Base-by-base conservation (phyloP, 768 basidiomycete genomes). In the Pisolithus albus region DNA sequence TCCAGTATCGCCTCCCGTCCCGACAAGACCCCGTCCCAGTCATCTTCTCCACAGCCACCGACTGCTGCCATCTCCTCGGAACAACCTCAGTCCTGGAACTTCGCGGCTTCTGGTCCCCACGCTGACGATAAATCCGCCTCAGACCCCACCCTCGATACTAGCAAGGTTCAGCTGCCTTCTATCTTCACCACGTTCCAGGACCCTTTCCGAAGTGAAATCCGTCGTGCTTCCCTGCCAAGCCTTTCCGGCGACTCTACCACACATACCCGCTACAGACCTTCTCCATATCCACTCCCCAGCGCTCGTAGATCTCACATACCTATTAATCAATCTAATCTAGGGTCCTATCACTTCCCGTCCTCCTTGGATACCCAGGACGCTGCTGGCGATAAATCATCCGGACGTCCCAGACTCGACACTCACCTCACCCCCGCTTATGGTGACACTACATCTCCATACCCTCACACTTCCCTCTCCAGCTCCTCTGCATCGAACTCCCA, bases 111-210 rank as follows among this genome's bases (percentile, higher is more conserved):
- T 18, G 26, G 44, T 28, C 45, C 46, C 8, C 51, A 40, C 4
- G 46, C 61, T 32, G 65, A 70, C 4, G 70, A 76, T 54, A 75
- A 75, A 48, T 61, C 72, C 34, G 65, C 72, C 50, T 60, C 64
- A 50, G 76, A 77, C 52, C 52, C 72, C n/a, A 56, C 63, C 32
- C 61, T 61, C 61, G 76, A 77, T 51, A 72, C 75, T 50, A 61
- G 70, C 50, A 81, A 80, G 64, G 82, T 87, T 52, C 81, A 84
- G 69, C 75, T 88, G 16, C 86, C 86, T 16, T 84, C 85, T 61
- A 85, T 88, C 58, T 86, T 84, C 57, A 78, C 81, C 30, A 75
- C 80, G 28, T 83, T 87, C 55, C 81, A 83, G 64, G 84, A 84
- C 63, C 72, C 74, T 23, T 68, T 77, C 63, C 65, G 76, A 52